phyloP scores from a whole-genome alignment of 1,139 yeast species.

The Nakaseomyces glabratus region DNA sequence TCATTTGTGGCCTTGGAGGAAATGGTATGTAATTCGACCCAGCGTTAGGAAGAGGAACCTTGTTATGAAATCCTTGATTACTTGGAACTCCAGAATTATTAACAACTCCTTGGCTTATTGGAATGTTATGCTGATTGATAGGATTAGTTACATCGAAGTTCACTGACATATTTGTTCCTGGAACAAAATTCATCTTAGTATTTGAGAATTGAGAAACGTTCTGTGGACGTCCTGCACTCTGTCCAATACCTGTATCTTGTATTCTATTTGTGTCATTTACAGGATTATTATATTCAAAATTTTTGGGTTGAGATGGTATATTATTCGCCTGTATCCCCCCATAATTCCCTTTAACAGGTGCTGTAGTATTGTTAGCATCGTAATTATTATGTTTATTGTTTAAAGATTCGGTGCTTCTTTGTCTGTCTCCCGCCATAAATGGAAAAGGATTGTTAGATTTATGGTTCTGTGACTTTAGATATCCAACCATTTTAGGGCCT shows the following conservation, averaged over 20 bases:
- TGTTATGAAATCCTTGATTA: too few relatives aligned
- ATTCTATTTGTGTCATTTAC: not conserved
- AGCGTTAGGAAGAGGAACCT: too few relatives aligned
- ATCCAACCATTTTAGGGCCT: slow-evolving; percentile 11
- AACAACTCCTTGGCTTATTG: too few relatives aligned
- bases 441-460: slow-evolving; percentile 32
- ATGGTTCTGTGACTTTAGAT: slow-evolving; percentile 19
- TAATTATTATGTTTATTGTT: slow-evolving; percentile 1
- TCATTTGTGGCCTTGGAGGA: slow-evolving; percentile 6
- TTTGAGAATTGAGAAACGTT: too few relatives aligned
- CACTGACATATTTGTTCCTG: slow-evolving; percentile 3
- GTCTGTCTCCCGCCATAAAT: slow-evolving; percentile 16
- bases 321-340: slow-evolving; percentile 2
- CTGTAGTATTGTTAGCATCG: not conserved
- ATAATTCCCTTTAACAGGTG: not conserved
- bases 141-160: too few relatives aligned
- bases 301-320: not conserved
- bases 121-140: too few relatives aligned
- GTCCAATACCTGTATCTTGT: not conserved
- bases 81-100: too few relatives aligned
- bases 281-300: not conserved
- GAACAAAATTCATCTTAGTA: slow-evolving; percentile 1
- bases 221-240: too few relatives aligned
- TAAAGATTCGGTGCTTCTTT: slow-evolving; percentile 2
- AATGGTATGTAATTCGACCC: slow-evolving; percentile 3